Conservation (phyloP, 768 basidiomycete species). For the Amylocystis lapponica region DNA sequence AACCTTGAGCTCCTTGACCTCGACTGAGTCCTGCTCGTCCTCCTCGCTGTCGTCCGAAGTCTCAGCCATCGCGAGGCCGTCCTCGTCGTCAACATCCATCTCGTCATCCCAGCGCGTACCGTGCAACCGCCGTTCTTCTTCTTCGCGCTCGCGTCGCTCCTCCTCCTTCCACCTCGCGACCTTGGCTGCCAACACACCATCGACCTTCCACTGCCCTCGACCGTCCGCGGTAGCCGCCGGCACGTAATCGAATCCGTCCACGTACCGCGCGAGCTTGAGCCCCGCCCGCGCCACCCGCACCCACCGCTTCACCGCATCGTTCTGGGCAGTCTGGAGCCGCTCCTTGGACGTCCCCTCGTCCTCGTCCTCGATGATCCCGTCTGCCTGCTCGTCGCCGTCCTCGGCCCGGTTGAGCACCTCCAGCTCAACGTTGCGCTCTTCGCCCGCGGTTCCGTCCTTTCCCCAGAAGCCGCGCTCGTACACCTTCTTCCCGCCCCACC, state of each 20-base stretch:
- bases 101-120: constrained; percentile 61
- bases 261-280: constrained; percentile 57
- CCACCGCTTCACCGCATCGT: constrained; percentile 50
- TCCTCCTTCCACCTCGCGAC: constrained; percentile 65
- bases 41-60: constrained; percentile 36
- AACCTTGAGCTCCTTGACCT: constrained; percentile 81
- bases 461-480: constrained; percentile 97
- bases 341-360: constrained; percentile 47
- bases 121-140: constrained; percentile 60
- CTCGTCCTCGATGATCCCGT: constrained; percentile 82
- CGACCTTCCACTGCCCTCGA: constrained; percentile 55
- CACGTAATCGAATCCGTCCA: constrained; percentile 70
- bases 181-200: constrained; percentile 63
- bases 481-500: constrained; percentile 88
- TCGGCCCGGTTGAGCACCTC: constrained; percentile 71
- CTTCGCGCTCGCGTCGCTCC: constrained; percentile 57
- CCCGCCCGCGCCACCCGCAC: constrained; percentile 66
- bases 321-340: too few species aligned
- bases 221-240: constrained; percentile 33
- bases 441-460: constrained; percentile 32
- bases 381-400: constrained; percentile 44
- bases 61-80: constrained; percentile 45
- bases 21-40: constrained; percentile 63
- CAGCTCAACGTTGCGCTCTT: constrained; percentile 62
- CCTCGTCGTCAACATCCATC: constrained; percentile 66